Base-by-base conservation (phyloP, 495 filamentous ascomycete species). In the Sordaria brevicollis region DNA sequence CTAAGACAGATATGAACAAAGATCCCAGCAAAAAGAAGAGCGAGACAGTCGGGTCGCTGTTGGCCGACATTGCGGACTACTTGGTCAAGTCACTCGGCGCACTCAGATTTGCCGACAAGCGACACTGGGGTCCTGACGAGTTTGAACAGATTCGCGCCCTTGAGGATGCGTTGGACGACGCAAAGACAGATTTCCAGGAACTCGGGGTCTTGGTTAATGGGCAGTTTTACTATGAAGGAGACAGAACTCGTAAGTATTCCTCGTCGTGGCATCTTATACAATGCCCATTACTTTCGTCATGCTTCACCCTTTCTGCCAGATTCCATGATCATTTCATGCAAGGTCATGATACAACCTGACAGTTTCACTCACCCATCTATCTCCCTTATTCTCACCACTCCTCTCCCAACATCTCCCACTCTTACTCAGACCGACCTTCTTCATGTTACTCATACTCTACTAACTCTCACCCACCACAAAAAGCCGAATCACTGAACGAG, bases 151-250 rank as follows among this genome's bases (percentile, higher is more conserved):
- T 79, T 19, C 82, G 82, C 33, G 76, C 78, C 49, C 75, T 85
- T 0, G 82, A 85, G 69, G 79, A 80, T 36, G 78, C 79, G 8
- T 80, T 85, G 66, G 83, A 84, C 71, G 83, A 85, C 49, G 83
- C 83, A 43, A 83, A 82, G 72, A 81, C 81, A 76, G 83, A 85
- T 75, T 85, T 83, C 67, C 83, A 85, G 72, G 82, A 84, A 73
- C 77, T 85, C 69, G 78, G 78, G 3, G 74, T 73, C 34, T 73
- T 85, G 25, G 81, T 84, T 21, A 81, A 83, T 62, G 83, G 83
- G 15, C 76, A 80, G 68, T 76, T 79, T 35, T 84, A 84, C 73
- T 85, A 85, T 68, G 78, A 84, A 73, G 79, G 82, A 33, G 83
- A 85, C 72, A 76, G 82, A 62, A 82, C 77, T 41, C 65, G 83